These are phyloP conservation scores for Collybia sp. DNA, from an alignment of 768 basidiomycete species.

Conservation along the genomic window DNA sequence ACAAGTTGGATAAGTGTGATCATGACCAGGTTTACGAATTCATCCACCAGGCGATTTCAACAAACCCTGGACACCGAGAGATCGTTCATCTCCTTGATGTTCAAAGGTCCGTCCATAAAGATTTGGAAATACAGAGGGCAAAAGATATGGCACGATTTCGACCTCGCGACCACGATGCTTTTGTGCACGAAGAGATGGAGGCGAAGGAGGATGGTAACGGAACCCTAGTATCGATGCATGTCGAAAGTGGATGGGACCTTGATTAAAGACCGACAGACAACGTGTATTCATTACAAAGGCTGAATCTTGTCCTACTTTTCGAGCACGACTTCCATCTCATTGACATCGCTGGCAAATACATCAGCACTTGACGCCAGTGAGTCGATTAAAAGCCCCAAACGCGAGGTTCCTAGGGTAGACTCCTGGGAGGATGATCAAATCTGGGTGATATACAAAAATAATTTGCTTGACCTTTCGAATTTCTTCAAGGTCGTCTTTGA, in stretches of 20 bases:
- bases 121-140: slow-evolving; percentile 11
- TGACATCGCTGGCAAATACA: slow-evolving; percentile 47
- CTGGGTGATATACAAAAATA: not conserved
- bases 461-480: slow-evolving; percentile 62
- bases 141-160: not conserved
- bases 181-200: not conserved
- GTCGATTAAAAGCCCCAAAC: slow-evolving; percentile 73
- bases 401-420: slow-evolving; percentile 62
- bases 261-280: no score
- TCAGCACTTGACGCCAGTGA: slow-evolving; percentile 78
- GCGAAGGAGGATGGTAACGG: not conserved
- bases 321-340: slow-evolving; percentile 78
- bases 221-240: no score
- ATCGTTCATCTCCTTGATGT: slow-evolving; percentile 33
- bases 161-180: not conserved
- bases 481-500: slow-evolving; percentile 78
- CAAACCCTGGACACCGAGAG: slow-evolving; percentile 13
- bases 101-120: slow-evolving; percentile 27
- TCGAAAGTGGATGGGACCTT: no score
- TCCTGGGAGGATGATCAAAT: slow-evolving; percentile 27
- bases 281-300: no score
- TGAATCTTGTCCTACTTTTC: slow-evolving; percentile 21
- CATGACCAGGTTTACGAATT: slow-evolving; percentile 11
- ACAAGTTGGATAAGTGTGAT: slow-evolving; percentile 5
- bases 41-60: slow-evolving; percentile 12